A percentile compares a stretch with the other conserved stretches of the same genome.
phyloP scores from a whole-genome alignment of 1,284 basidiomycete genomes.

The Cutaneotrichosporon sp. region DNA sequence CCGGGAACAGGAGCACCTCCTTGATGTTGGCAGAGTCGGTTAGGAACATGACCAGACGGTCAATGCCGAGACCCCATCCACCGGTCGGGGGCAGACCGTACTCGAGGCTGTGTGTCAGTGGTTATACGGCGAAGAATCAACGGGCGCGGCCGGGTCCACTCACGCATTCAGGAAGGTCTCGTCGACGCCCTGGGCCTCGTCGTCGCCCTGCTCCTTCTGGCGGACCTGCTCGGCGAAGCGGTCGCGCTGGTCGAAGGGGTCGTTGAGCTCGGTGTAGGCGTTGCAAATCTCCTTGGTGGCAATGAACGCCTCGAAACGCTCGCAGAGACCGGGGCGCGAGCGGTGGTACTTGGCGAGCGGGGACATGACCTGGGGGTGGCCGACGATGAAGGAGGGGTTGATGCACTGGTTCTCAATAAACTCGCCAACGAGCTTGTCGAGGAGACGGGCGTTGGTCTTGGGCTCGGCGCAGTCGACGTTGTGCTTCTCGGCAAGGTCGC shows the following conservation, averaged over 20 bases:
- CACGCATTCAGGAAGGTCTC: slow-evolving; percentile 89
- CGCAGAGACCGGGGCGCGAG: slow-evolving; percentile 86
- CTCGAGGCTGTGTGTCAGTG: slow-evolving; percentile 63
- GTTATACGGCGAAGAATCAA: neutral
- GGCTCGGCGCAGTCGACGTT: slow-evolving; percentile 97
- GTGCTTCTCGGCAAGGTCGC: slow-evolving; percentile 82
- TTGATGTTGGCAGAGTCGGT: slow-evolving; percentile 73
- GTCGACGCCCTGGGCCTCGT: slow-evolving; percentile 96
- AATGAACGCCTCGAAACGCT: slow-evolving; percentile 98
- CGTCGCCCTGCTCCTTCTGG: slow-evolving; percentile 95
- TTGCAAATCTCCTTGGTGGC: slow-evolving; percentile 98
- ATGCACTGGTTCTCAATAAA: slow-evolving; percentile 96
- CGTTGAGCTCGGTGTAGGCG: slow-evolving; percentile 97
- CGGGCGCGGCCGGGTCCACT: slow-evolving; percentile 39
- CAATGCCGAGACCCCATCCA: slow-evolving; percentile 92
- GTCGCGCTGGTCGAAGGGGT: slow-evolving; percentile 91
- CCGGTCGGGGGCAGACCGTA: slow-evolving; percentile 96
- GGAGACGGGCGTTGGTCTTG: slow-evolving; percentile 86
- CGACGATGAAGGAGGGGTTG: slow-evolving; percentile 95
- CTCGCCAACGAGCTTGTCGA: slow-evolving; percentile 98
- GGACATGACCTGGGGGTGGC: slow-evolving; percentile 99
- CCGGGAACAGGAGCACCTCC: slow-evolving; percentile 51
- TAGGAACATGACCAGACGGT: slow-evolving; percentile 92
- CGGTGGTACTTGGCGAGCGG: slow-evolving; percentile 96
- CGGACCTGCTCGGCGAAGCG: slow-evolving; percentile 92